Evolutionary conservation across 371 early-diverging fungal genomes (phyloP).

Genomic region (Mortierella sp.): DNA sequence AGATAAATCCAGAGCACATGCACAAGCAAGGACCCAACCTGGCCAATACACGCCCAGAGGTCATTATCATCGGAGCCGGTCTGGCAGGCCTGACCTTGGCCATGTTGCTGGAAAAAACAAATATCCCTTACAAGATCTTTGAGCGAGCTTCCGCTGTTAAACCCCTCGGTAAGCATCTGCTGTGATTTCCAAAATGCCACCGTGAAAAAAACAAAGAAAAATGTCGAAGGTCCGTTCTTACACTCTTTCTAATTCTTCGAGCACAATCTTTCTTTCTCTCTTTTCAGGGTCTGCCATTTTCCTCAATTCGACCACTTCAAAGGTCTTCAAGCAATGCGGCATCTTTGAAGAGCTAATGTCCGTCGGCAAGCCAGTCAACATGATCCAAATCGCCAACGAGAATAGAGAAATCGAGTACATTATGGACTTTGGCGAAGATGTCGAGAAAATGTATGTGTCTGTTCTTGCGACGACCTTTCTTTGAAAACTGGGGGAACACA

Average conservation of each 20-base stretch:
- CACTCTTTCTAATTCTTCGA: no score
- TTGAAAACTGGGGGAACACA: no score
- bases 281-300: no score
- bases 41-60: background rate
- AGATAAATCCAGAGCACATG: no score
- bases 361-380: no score
- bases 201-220: no score
- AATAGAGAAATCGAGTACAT: slow-evolving; percentile 3
- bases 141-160: slow-evolving; percentile 16
- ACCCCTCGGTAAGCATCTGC: slow-evolving; percentile 22
- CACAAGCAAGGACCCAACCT: background rate
- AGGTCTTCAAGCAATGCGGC: slow-evolving; percentile 19
- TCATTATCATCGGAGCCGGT: slow-evolving; percentile 29
- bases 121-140: slow-evolving; percentile 17
- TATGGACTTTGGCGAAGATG: slow-evolving; percentile 12
- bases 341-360: no score
- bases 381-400: slow-evolving; percentile 15
- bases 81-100: slow-evolving; percentile 15
- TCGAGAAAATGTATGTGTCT: slow-evolving; percentile 25
- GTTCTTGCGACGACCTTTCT: no score
- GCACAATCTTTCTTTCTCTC: no score
- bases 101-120: slow-evolving; percentile 8
- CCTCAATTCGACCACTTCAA: background rate
- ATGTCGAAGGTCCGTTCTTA: no score
- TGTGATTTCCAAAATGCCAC: no score